These are phyloP conservation scores for Stachybotrys elegans DNA, from an alignment of 2,329 filamentous ascomycete genomes.

Conservation along the genomic window DNA sequence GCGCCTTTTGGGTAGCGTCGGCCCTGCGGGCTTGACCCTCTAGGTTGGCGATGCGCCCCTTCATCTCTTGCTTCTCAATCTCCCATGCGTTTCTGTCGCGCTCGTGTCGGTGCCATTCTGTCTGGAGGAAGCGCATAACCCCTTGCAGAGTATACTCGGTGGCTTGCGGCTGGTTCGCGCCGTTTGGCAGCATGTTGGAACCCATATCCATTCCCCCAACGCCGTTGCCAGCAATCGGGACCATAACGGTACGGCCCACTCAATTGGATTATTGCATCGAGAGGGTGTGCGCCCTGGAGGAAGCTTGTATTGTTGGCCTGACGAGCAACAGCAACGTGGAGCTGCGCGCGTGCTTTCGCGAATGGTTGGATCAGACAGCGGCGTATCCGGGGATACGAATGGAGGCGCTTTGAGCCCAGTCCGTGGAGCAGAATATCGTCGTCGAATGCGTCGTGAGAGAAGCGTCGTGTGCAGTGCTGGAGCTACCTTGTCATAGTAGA, in stretches of 20 bases:
- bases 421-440: no score
- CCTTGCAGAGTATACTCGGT: constrained; percentile 63
- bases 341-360: neutral
- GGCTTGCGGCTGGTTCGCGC: constrained; percentile 48
- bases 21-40: constrained; percentile 85
- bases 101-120: constrained; percentile 98
- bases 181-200: constrained; percentile 39
- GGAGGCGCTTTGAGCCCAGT: no score
- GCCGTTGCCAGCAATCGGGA: constrained; percentile 39
- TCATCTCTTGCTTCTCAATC: constrained; percentile 99
- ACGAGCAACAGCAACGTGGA: no score
- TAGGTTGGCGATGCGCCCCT: constrained; percentile 88
- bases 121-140: constrained; percentile 98
- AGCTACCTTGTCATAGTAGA: no score
- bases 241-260: constrained; percentile 33
- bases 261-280: constrained; percentile 32
- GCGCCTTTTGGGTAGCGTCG: constrained; percentile 80
- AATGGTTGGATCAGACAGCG: neutral
- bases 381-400: neutral
- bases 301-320: neutral
- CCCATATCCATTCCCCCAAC: constrained; percentile 41
- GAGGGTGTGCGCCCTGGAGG: constrained; percentile 11
- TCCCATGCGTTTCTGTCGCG: constrained; percentile 98
- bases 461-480: no score
- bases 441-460: no score